A percentile compares a stretch with the other conserved stretches of the same genome.
phyloP scores from a whole-genome alignment of 2,329 filamentous ascomycete species.

The Neophaeococcomyces aloes region DNA sequence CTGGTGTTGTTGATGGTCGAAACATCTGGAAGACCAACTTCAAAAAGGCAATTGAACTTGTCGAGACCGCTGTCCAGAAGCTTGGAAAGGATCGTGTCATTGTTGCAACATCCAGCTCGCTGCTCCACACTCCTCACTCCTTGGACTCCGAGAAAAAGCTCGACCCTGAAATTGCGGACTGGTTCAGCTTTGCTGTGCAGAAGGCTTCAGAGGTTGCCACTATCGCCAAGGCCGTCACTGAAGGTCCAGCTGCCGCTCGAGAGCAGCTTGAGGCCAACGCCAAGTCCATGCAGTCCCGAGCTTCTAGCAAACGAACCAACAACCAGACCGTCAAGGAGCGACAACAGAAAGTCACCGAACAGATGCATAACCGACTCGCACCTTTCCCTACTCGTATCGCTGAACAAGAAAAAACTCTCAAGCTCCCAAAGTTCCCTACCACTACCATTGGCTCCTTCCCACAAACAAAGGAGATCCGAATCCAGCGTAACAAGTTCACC shows the following conservation, averaged over 20 bases:
- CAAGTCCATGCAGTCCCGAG: slow-evolving; percentile 82
- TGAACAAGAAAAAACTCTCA: slow-evolving; percentile 83
- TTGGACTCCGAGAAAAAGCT: slow-evolving; percentile 98
- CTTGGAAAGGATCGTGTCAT: slow-evolving; percentile 96
- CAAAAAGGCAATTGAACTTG: slow-evolving; percentile 81
- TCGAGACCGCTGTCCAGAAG: slow-evolving; percentile 86
- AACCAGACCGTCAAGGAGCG: slow-evolving; percentile 95
- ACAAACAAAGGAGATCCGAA: slow-evolving; percentile 96
- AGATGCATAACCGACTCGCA: slow-evolving; percentile 88
- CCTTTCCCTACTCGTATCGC: slow-evolving; percentile 74
- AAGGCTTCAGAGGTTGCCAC: slow-evolving; percentile 83
- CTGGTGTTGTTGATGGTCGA: slow-evolving; percentile 93
- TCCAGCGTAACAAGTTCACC: slow-evolving; percentile 95
- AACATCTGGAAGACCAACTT: slow-evolving; percentile 99
- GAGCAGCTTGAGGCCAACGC: slow-evolving; percentile 93
- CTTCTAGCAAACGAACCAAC: slow-evolving; percentile 90
- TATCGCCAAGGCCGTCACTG: slow-evolving; percentile 93
- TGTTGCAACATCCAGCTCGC: slow-evolving; percentile 90
- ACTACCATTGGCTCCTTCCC: slow-evolving; percentile 99
- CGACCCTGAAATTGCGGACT: slow-evolving; percentile 82
- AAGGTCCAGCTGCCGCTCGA: slow-evolving; percentile 75
- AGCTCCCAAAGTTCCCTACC: slow-evolving; percentile 92
- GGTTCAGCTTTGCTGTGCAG: slow-evolving; percentile 97
- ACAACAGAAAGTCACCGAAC: slow-evolving; percentile 71
- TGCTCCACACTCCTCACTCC: slow-evolving; percentile 97